Conservation (phyloP, 208 protist genomes). For the Acanthamoeba healyi region DNA sequence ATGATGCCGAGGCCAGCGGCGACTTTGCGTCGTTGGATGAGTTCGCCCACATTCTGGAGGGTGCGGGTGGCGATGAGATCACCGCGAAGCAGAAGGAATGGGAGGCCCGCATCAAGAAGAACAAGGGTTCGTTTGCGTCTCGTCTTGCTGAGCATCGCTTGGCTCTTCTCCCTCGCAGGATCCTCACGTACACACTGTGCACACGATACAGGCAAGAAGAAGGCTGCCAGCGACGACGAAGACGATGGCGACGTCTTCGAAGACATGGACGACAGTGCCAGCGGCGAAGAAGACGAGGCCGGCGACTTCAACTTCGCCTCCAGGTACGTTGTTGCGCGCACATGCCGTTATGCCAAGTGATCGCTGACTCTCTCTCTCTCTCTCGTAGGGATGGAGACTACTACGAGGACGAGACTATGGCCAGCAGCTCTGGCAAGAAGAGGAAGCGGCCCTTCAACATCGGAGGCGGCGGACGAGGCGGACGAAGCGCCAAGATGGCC, state of each 20-base stretch:
- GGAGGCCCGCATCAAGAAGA: conserved; percentile 52
- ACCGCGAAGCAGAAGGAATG: conserved; percentile 48
- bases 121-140: neutral
- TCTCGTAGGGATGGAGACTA: conserved; percentile 27
- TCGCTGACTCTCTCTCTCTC: neutral
- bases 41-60: conserved; percentile 49
- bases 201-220: conserved; percentile 9
- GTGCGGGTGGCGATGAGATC: conserved; percentile 24
- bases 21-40: conserved; percentile 67
- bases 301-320: conserved; percentile 72
- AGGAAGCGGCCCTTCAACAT: conserved; percentile 44
- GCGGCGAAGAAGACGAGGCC: conserved; percentile 54
- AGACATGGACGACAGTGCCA: conserved; percentile 44
- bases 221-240: neutral
- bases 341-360: neutral
- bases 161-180: no score
- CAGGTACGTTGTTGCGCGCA: neutral
- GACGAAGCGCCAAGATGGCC: conserved; percentile 9
- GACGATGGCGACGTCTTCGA: conserved; percentile 30
- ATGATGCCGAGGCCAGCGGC: neutral
- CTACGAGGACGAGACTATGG: conserved; percentile 44
- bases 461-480: neutral
- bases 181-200: neutral
- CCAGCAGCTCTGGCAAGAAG: conserved; percentile 44
- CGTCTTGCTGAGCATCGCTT: no score